Evolutionary conservation across 495 filamentous ascomycete genomes (phyloP).

Genomic region (Hapsidospora chrysogenum): DNA sequence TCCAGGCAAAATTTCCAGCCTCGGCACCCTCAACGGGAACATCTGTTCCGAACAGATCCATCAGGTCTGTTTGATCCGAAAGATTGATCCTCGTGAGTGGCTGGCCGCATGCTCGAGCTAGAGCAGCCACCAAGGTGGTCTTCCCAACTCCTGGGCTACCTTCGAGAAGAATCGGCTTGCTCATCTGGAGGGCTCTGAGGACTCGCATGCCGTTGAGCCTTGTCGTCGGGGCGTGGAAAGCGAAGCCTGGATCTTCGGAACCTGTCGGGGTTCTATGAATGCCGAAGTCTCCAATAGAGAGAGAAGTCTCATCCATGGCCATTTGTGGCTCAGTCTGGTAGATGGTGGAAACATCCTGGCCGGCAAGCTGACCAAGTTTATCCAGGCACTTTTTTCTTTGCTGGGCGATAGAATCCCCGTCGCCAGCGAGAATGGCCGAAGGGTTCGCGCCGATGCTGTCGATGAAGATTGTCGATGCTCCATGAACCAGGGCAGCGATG

Average conservation of each 20-base stretch:
- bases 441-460: slow-evolving; percentile 92
- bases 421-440: slow-evolving; percentile 59
- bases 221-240: slow-evolving; percentile 77
- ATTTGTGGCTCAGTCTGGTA: slow-evolving; percentile 40
- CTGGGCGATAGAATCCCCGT: slow-evolving; percentile 32
- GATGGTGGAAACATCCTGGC: slow-evolving; percentile 38
- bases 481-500: slow-evolving; percentile 44
- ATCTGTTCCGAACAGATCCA: slow-evolving; percentile 95
- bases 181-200: slow-evolving; percentile 71
- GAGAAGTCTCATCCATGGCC: slow-evolving; percentile 22
- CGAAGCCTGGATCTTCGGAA: slow-evolving; percentile 44
- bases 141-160: slow-evolving; percentile 96
- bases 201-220: slow-evolving; percentile 80
- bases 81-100: slow-evolving; percentile 86
- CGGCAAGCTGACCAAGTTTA: slow-evolving; percentile 50
- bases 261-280: slow-evolving; percentile 34
- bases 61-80: slow-evolving; percentile 92
- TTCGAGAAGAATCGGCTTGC: slow-evolving; percentile 84
- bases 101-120: slow-evolving; percentile 61
- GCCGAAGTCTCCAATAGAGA: slow-evolving; percentile 58
- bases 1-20: slow-evolving; percentile 81
- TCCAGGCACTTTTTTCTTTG: slow-evolving; percentile 58
- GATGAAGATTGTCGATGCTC: slow-evolving; percentile 88
- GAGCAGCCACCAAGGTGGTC: slow-evolving; percentile 75
- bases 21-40: slow-evolving; percentile 81